Evolutionary conservation across 2,329 filamentous ascomycete genomes (phyloP).

Genomic region (Microcyclospora pomicola): DNA sequence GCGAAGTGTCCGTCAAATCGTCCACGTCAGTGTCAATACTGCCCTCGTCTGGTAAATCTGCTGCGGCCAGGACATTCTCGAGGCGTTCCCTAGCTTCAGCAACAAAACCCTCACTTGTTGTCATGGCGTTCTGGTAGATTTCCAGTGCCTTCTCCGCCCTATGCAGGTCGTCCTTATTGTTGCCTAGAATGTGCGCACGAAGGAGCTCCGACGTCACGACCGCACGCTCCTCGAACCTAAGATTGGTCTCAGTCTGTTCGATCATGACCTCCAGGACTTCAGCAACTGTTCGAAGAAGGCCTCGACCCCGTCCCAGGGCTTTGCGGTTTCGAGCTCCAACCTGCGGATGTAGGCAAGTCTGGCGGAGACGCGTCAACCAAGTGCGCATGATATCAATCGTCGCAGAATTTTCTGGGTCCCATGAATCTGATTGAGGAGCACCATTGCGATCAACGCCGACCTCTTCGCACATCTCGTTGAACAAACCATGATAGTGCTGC

Average conservation of each 20-base stretch:
- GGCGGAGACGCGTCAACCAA: constrained; percentile 65
- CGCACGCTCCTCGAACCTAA: constrained; percentile 55
- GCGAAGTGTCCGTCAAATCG: constrained; percentile 15
- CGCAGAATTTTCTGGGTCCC: constrained; percentile 46
- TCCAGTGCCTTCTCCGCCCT: constrained; percentile 51
- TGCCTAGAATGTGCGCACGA: constrained; percentile 66
- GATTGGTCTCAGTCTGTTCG: constrained; percentile 58
- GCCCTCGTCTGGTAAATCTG: constrained; percentile 4
- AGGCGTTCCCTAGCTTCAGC: constrained; percentile 51
- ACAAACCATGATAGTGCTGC: constrained; percentile 68
- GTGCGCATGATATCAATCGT: constrained; percentile 59
- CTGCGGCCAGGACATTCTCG: constrained; percentile 29
- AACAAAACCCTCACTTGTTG: constrained; percentile 37
- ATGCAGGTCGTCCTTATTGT: constrained; percentile 43
- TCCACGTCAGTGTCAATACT: constrained; percentile 24
- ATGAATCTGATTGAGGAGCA: constrained; percentile 45
- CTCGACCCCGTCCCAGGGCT: constrained; percentile 44
- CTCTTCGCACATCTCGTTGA: constrained; percentile 58
- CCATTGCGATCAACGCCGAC: constrained; percentile 55
- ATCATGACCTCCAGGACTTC: constrained; percentile 89
- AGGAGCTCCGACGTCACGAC: constrained; percentile 53
- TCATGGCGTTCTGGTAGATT: constrained; percentile 48
- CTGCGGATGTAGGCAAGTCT: constrained; percentile 76
- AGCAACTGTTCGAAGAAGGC: constrained; percentile 62
- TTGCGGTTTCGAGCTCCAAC: constrained; percentile 55